These are phyloP conservation scores for Vishniacozyma victoriae DNA, from an alignment of 768 basidiomycete genomes.

Conservation along the genomic window DNA sequence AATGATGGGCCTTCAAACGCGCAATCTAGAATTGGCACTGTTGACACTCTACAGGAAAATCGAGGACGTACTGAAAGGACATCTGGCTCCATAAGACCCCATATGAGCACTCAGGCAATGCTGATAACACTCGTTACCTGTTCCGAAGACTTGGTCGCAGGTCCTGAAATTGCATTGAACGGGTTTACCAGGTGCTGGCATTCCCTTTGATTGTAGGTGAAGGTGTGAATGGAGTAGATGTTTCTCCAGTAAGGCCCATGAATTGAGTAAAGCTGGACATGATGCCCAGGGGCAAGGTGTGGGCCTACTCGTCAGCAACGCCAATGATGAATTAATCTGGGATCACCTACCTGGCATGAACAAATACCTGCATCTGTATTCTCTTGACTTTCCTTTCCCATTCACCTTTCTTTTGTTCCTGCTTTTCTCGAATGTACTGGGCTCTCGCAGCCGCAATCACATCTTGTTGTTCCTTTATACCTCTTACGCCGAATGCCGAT, in stretches of 20 bases:
- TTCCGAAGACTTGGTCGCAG: conserved; percentile 11
- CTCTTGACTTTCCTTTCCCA: conserved; percentile 15
- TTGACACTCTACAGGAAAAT: neutral
- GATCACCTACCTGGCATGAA: conserved; percentile 33
- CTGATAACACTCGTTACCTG: conserved; percentile 16
- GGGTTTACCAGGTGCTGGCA: neutral
- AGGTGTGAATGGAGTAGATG: conserved; percentile 33
- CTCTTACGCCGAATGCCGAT: too few relatives aligned
- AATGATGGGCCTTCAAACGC: conserved; percentile 31
- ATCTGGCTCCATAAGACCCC: conserved; percentile 28
- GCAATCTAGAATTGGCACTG: conserved; percentile 17
- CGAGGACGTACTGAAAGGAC: conserved; percentile 35
- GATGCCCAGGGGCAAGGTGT: conserved; percentile 29
- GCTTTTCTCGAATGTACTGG: neutral
- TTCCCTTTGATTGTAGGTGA: conserved; percentile 1
- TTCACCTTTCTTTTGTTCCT: conserved; percentile 5
- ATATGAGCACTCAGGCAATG: conserved; percentile 33
- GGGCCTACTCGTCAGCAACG: conserved; percentile 13
- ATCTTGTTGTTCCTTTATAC: conserved; percentile 11
- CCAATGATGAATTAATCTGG: neutral
- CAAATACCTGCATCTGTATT: conserved; percentile 39
- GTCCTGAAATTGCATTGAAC: conserved; percentile 21
- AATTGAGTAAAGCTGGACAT: conserved; percentile 34
- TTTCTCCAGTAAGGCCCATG: conserved; percentile 37
- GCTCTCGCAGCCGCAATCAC: conserved; percentile 17